phyloP scores from a whole-genome alignment of 495 filamentous ascomycete species.

The Annulohypoxylon moriforme region DNA sequence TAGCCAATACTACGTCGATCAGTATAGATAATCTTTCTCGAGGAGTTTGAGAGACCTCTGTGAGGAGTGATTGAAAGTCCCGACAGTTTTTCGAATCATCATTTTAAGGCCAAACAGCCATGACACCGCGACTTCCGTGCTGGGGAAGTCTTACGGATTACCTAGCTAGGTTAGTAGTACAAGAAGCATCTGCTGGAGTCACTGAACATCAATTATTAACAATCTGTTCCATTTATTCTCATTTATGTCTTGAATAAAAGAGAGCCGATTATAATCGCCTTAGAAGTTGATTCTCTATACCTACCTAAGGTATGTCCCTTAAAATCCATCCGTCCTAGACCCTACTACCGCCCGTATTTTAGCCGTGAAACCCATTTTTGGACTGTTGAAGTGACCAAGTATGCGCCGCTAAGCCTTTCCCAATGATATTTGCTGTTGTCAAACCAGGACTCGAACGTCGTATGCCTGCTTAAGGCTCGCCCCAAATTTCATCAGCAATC shows the following conservation, averaged over 20 bases:
- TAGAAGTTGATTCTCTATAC: slow-evolving; percentile 45
- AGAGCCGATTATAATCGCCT: background rate
- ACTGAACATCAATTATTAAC: background rate
- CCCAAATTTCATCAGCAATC: slow-evolving; percentile 77
- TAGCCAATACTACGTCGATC: too few species aligned
- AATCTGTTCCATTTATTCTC: background rate
- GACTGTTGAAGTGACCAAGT: slow-evolving; percentile 45
- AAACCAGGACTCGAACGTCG: slow-evolving; percentile 9
- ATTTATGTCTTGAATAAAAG: background rate
- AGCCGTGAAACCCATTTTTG: slow-evolving; percentile 30
- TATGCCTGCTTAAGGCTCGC: slow-evolving; percentile 61
- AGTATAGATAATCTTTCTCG: too few species aligned
- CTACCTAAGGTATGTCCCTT: slow-evolving; percentile 25
- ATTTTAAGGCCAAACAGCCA: background rate
- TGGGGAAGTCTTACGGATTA: background rate
- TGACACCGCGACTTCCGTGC: background rate
- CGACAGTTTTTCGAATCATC: background rate
- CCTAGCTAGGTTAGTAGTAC: background rate
- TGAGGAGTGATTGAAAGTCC: too few species aligned
- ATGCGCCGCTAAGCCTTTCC: slow-evolving; percentile 22
- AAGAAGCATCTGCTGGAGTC: background rate
- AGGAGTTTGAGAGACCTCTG: too few species aligned
- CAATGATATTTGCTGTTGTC: background rate
- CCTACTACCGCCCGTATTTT: background rate
- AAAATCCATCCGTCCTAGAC: background rate